Evolutionary conservation across 1,284 basidiomycete species (phyloP), one percentile per base, ranked within the genome.

Genomic region (Malassezia caprae): DNA sequence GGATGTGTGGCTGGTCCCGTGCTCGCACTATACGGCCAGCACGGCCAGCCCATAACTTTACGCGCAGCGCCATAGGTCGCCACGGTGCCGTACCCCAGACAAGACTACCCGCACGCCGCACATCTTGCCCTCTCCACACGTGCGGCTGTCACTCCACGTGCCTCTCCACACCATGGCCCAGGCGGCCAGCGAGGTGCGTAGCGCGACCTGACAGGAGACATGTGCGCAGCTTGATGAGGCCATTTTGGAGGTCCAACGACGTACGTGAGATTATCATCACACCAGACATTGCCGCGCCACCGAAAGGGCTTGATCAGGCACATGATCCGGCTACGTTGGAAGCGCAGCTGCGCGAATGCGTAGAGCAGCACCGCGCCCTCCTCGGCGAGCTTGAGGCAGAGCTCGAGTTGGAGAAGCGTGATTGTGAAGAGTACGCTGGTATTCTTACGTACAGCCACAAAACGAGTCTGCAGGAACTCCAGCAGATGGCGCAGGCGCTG

Each of bases 111-210:
- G 41, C n/a, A 28, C 27, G 13, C 41, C 21, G 4, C 24, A n/a
- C 3, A 15, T 17, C 23, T 28, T n/a, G 12, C 37, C 37, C 13
- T 8, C 42, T 52, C 50, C 42, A 44, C 50, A 52, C 42, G 42
- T 28, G 32, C 50, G 21, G 40, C 21, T 5, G 27, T 21, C 17
- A 37, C 50, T 52, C 50, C 50, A 53, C 51, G 51, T 53, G 52
- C 17, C 12, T 35, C 27, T 23, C 35, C 46, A 48, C 26, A 23
- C 26, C 46, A 48, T 49, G 35, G 26, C 24, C 19, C 12, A 35
- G 42, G 28, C 46, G 19, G n/a, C 26, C 21, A 23, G n/a, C 23
- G 35, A 19, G 26, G 51, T 42, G 39, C 23, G 43, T 42, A 15
- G 34, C 27, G 11, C 13, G 4, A 17, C 19, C 30, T 32, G 28